Percentiles rank a stretch among this genome's conserved stretches.
Evolutionary conservation across 345 rosid genomes (phyloP).

Genomic region (Dimocarpus longan): DNA sequence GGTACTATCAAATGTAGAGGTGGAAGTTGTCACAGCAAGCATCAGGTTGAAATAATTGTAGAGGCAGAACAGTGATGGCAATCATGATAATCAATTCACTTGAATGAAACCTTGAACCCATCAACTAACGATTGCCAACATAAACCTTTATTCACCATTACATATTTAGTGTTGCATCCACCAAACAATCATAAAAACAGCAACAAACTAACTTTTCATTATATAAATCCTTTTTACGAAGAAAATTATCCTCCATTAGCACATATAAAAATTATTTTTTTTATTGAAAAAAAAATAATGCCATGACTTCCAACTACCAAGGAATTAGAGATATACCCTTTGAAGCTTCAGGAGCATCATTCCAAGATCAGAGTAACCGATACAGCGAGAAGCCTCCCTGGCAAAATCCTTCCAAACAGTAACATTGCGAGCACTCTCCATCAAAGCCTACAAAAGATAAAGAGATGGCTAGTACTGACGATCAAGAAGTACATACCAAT

Average conservation of each 20-base stretch:
- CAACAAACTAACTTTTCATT: neutral
- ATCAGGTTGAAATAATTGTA: neutral
- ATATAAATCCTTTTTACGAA: neutral
- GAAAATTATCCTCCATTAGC: neutral
- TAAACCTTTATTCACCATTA: neutral
- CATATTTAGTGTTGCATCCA: neutral
- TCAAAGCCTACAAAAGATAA: slow-evolving; percentile 62
- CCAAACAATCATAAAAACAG: neutral
- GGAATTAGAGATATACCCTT: slow-evolving; percentile 48
- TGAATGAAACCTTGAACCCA: neutral
- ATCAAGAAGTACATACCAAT: slow-evolving; percentile 19
- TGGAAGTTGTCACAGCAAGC: neutral
- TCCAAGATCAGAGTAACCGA: slow-evolving; percentile 82
- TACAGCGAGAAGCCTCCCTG: slow-evolving; percentile 77
- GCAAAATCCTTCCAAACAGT: slow-evolving; percentile 92
- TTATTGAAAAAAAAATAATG: neutral
- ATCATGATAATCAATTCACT: neutral
- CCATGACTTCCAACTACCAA: neutral
- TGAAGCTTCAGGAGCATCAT: slow-evolving; percentile 91
- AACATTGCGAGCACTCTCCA: slow-evolving; percentile 72
- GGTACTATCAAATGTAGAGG: neutral
- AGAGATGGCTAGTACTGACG: slow-evolving; percentile 13
- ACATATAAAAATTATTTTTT: too few relatives aligned
- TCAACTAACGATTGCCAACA: neutral
- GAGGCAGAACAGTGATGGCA: neutral